Percentiles rank a stretch among this genome's conserved stretches.
Conservation (phyloP, 1,139 yeast species). For the Hyphopichia fennica region DNA sequence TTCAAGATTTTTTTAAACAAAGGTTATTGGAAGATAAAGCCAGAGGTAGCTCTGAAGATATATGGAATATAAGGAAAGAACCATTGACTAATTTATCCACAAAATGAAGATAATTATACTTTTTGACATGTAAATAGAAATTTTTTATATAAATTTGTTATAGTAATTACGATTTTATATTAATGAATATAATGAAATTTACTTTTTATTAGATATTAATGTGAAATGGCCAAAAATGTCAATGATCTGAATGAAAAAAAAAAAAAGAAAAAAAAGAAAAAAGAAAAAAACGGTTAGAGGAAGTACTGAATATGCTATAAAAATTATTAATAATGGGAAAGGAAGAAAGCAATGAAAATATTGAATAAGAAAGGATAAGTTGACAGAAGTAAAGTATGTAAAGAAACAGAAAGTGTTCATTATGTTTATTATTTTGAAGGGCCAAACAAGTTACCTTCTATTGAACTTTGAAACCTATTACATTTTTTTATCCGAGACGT, state of each 20-base stretch:
- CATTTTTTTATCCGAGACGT: too few species aligned
- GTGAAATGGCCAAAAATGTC: too few species aligned
- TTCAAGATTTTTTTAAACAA: conserved; percentile 71
- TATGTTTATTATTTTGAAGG: too few species aligned
- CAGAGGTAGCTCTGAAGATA: conserved; percentile 75
- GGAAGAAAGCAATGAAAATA: not conserved
- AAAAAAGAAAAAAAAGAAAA: not conserved
- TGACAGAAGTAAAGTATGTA: not conserved
- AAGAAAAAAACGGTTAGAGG: not conserved
- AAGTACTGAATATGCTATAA: not conserved
- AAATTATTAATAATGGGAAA: not conserved
- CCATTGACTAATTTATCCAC: conserved; percentile 27
- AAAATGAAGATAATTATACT: conserved; percentile 9
- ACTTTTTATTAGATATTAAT: conserved; percentile 1
- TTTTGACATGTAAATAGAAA: conserved; percentile 3
- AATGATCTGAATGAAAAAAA: too few species aligned
- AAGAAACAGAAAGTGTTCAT: too few species aligned
- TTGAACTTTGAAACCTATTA: too few species aligned
- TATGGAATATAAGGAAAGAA: conserved; percentile 63
- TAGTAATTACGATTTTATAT: not conserved
- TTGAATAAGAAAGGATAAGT: not conserved
- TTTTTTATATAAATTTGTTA: too few species aligned
- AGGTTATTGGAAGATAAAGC: conserved; percentile 60
- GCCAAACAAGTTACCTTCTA: too few species aligned
- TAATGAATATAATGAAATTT: conserved; percentile 2